Conservation (phyloP, 768 basidiomycete genomes). For the Mycena leptocephala region DNA sequence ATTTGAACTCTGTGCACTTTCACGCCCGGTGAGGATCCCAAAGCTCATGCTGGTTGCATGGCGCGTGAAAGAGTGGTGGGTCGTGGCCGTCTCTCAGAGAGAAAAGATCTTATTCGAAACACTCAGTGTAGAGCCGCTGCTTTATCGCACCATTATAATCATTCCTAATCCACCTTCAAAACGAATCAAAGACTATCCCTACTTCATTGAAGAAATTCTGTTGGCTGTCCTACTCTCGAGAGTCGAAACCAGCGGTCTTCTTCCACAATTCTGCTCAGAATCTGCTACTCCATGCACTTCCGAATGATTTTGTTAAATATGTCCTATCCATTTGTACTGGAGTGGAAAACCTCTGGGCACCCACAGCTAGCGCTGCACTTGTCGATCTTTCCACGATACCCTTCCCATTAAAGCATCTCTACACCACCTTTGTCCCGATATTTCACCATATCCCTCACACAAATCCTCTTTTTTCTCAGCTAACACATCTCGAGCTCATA, state of each 20-base stretch:
- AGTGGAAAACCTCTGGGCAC: background rate
- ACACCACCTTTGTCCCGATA: background rate
- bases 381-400: background rate
- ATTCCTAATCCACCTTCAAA: background rate
- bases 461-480: background rate
- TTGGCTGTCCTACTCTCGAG: background rate
- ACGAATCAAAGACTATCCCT: background rate
- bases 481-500: background rate
- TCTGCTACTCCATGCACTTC: background rate
- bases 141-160: background rate
- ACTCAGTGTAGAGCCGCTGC: background rate
- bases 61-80: background rate
- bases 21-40: background rate
- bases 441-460: background rate
- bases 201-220: background rate
- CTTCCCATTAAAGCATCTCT: background rate
- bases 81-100: too few species aligned
- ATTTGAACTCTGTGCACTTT: background rate
- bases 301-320: background rate
- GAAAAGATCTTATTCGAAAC: too few species aligned
- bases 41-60: background rate
- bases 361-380: background rate
- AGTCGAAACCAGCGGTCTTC: background rate
- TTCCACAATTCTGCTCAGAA: background rate
- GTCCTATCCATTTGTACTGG: background rate